A percentile compares a stretch with the other conserved stretches of the same genome.
These are phyloP conservation scores for Dioscorea zingiberensis DNA, from an alignment of 106 monocot genomes.

Conservation along the genomic window DNA sequence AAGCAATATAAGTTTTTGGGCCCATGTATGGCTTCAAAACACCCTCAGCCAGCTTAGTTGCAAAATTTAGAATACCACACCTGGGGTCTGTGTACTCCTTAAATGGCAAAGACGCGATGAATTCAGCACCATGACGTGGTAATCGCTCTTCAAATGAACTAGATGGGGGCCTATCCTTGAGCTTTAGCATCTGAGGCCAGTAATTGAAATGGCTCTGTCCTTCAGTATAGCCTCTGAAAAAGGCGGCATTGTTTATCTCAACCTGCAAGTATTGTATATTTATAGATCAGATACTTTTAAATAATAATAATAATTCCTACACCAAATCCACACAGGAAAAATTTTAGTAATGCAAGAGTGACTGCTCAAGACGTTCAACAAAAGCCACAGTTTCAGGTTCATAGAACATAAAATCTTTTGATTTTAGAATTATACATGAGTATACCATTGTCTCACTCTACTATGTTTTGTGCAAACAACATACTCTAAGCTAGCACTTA, in stretches of 20 bases:
- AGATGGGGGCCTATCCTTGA: conserved; percentile 25
- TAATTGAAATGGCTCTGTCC: neutral
- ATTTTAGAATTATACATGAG: no score
- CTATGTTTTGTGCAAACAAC: no score
- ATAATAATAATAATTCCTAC: no score
- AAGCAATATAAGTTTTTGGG: conserved; percentile 23
- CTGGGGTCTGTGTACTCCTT: conserved; percentile 20
- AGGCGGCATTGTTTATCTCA: conserved; percentile 14
- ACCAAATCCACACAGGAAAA: no score
- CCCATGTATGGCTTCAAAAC: conserved; percentile 16
- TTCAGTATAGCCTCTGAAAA: conserved; percentile 20
- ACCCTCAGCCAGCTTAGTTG: conserved; percentile 8
- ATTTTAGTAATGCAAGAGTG: no score
- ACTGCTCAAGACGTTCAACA: no score
- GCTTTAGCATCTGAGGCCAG: conserved; percentile 25
- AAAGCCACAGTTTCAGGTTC: no score
- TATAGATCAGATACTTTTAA: no score
- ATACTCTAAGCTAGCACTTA: no score
- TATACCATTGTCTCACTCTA: no score
- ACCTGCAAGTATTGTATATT: conserved; percentile 2
- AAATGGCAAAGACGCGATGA: conserved; percentile 17
- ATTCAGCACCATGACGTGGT: conserved; percentile 20
- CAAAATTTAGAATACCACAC: conserved; percentile 13
- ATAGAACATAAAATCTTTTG: no score
- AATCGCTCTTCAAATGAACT: conserved; percentile 4